phyloP scores from a whole-genome alignment of 2,329 filamentous ascomycete species.

The Scopulariopsis brevicaulis region DNA sequence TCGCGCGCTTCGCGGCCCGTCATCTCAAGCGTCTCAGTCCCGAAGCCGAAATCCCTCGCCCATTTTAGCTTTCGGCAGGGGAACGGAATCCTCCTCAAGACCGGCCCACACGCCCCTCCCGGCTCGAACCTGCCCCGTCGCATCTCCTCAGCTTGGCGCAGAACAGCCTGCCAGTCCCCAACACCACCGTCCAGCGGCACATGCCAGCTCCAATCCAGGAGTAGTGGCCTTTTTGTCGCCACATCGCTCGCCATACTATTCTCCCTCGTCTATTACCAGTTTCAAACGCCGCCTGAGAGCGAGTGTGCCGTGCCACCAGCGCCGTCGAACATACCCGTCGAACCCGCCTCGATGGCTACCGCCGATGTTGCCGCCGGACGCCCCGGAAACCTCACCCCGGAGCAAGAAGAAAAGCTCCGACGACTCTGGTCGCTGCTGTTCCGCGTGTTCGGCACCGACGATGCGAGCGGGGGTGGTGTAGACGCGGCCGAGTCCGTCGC shows the following conservation, averaged over 20 bases:
- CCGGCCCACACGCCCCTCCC: background rate
- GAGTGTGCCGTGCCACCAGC: background rate
- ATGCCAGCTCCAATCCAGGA: background rate
- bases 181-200: background rate
- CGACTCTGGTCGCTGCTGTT: conserved; percentile 75
- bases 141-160: background rate
- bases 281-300: background rate
- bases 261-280: background rate
- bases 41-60: background rate
- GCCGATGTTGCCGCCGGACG: conserved; percentile 51
- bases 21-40: background rate
- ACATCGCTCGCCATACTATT: background rate
- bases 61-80: background rate
- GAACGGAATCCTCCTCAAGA: background rate
- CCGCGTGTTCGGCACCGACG: conserved; percentile 58
- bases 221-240: background rate
- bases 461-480: background rate
- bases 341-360: conserved; percentile 20
- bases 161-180: background rate
- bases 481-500: conserved; percentile 15
- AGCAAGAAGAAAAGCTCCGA: conserved; percentile 79
- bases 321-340: background rate
- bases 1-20: background rate
- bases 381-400: conserved; percentile 75
- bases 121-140: background rate